Evolutionary conservation across 345 rosid species (phyloP), one percentile per base, ranked within the genome.

Genomic region (Citrus trifoliata): DNA sequence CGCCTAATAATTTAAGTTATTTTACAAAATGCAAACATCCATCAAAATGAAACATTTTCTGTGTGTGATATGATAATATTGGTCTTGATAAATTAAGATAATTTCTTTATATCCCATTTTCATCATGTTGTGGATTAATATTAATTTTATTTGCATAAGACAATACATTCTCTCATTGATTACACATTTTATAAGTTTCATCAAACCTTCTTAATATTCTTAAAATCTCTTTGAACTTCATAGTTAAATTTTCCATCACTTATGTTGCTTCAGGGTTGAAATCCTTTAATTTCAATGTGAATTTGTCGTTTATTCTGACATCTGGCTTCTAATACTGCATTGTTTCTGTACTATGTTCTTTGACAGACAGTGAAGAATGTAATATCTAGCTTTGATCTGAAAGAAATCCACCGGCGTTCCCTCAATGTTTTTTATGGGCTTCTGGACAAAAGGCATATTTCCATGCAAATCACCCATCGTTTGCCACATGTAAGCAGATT

Each of bases 401-500:
- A 25, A 38, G 71, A 60, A 75, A 75, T 66, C 55, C 55, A 19
- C 25, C 37, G 10, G 37, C 48, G 22, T 1, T 55, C 76, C 9
- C 37, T 14, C 40, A 9, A 78, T 68, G 71, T 70, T 35, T 58
- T 67, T 67, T 63, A 80, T 40, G 64, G 76, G 40, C 16, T 69
- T 37, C 60, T 71, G 25, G 67, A 66, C 63, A 76, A 51, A 59
- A 79, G 53, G 76, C 60, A 59, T 42, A 66, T 73, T 71, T 70
- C 70, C 53, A 56, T 67, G 76, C 35, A 77, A 62, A 65, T 82
- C 61, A 3, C 70, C 24, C 76, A 61, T 18, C 32, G 55, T 76
- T 71, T 74, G 42, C 85, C 80, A 19, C 80, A 77, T 71, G 89
- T 86, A 77, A 82, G 89, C 46, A 28, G 22, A 10, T 63, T 6